These are phyloP conservation scores for Colletotrichum spinosum DNA, from an alignment of 2,329 filamentous ascomycete genomes.

Conservation along the genomic window DNA sequence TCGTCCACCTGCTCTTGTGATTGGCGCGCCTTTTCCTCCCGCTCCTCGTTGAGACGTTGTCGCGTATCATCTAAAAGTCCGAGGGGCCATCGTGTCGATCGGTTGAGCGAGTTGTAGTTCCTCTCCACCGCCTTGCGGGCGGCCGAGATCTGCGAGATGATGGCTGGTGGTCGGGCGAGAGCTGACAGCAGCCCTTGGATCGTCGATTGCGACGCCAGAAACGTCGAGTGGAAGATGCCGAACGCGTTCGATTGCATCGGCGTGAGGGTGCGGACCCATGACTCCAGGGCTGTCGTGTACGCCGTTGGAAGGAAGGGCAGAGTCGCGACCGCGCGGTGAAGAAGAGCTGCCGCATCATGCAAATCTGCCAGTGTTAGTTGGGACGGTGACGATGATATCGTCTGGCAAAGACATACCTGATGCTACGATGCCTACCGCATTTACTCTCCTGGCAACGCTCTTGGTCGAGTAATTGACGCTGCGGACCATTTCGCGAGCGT, in stretches of 20 bases:
- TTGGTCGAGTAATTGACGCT: constrained; percentile 86
- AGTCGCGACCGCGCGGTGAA: constrained; percentile 64
- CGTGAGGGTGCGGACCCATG: constrained; percentile 74
- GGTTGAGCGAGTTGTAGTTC: constrained; percentile 78
- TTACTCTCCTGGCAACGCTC: constrained; percentile 83
- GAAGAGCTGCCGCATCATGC: constrained; percentile 70
- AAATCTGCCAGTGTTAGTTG: constrained; percentile 63
- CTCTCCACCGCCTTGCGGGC: constrained; percentile 82
- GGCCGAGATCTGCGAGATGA: constrained; percentile 81
- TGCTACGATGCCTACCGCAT: constrained; percentile 74
- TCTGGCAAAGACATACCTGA: constrained; percentile 60
- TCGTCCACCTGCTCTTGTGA: constrained; percentile 77
- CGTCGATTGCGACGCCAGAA: constrained; percentile 85
- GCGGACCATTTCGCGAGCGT: constrained; percentile 90
- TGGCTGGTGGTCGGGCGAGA: constrained; percentile 80
- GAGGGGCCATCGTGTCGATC: constrained; percentile 83
- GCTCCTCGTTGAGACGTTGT: constrained; percentile 84
- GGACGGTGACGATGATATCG: background rate
- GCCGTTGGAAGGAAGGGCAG: constrained; percentile 75
- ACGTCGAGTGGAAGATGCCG: constrained; percentile 77
- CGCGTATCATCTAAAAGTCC: constrained; percentile 88
- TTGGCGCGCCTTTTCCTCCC: constrained; percentile 81
- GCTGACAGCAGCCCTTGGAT: constrained; percentile 84
- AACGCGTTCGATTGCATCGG: constrained; percentile 81
- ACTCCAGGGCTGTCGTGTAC: constrained; percentile 77